These are phyloP conservation scores for Mycena capillaripes DNA, from an alignment of 768 basidiomycete genomes.

Conservation along the genomic window DNA sequence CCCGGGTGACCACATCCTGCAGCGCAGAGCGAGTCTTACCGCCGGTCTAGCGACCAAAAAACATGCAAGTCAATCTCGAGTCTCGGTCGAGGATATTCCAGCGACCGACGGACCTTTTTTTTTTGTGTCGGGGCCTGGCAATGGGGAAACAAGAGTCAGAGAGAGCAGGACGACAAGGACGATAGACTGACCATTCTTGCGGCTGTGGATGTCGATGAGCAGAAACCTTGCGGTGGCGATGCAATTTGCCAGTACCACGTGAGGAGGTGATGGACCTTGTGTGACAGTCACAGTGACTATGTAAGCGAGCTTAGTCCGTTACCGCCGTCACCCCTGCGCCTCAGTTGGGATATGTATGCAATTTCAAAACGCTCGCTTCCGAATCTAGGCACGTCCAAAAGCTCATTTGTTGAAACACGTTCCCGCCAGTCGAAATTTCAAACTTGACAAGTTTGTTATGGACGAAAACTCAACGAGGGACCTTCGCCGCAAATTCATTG, in stretches of 20 bases:
- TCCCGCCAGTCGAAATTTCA: too few relatives aligned
- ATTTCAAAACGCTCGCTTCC: too few relatives aligned
- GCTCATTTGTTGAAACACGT: too few relatives aligned
- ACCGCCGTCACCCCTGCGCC: too few relatives aligned
- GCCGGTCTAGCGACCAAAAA: conserved; percentile 59
- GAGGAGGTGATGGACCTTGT: background rate
- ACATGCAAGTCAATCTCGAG: background rate
- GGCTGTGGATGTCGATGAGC: conserved; percentile 68
- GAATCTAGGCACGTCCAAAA: too few relatives aligned
- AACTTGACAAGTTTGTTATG: too few relatives aligned
- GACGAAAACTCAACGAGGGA: too few relatives aligned
- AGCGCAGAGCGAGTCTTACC: conserved; percentile 97
- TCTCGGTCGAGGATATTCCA: background rate
- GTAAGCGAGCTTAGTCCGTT: too few relatives aligned
- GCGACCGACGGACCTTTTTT: conserved; percentile 65
- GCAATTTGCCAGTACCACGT: background rate
- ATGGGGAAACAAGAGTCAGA: background rate
- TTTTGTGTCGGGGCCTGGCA: conserved; percentile 64
- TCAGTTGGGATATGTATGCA: too few relatives aligned
- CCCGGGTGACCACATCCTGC: conserved; percentile 97
- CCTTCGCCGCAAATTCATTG: too few relatives aligned
- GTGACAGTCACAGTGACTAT: too few relatives aligned
- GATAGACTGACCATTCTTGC: conserved; percentile 75
- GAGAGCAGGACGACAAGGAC: conserved; percentile 17
- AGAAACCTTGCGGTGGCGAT: conserved; percentile 29